Conservation (phyloP, 2,329 filamentous ascomycete species). For the Ceratocystis diversiconidia region DNA sequence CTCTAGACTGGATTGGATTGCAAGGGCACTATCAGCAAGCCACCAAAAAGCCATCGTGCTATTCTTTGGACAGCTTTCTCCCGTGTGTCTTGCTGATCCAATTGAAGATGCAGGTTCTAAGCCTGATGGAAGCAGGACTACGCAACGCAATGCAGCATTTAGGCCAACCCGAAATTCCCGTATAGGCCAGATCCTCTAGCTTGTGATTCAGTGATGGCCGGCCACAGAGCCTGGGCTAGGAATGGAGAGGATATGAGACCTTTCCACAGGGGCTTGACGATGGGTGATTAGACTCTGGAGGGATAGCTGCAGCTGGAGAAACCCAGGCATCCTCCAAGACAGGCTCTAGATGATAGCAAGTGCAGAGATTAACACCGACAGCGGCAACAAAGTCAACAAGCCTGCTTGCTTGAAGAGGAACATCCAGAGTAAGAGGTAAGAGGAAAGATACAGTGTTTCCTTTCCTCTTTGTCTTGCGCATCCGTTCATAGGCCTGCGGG, state of each 20-base stretch:
- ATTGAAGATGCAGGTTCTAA: background rate
- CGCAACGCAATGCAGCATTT: background rate
- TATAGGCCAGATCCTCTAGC: background rate
- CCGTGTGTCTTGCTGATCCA: background rate
- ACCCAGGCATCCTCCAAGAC: background rate
- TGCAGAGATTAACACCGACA: background rate
- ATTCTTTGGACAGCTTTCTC: background rate
- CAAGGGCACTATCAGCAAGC: slow-evolving; percentile 7
- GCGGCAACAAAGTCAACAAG: no score
- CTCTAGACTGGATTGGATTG: slow-evolving; percentile 3
- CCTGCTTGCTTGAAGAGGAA: background rate
- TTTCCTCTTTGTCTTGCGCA: background rate
- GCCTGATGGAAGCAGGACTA: background rate
- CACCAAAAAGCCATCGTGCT: background rate
- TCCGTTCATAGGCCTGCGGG: background rate
- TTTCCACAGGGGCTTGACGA: background rate
- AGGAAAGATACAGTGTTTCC: no score
- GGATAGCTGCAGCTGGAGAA: background rate
- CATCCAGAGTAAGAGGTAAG: no score
- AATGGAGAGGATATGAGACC: slow-evolving; percentile 1
- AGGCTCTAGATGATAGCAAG: background rate
- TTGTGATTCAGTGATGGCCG: background rate
- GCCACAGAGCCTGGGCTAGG: background rate
- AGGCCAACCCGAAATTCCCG: background rate
- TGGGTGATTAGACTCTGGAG: background rate